Conservation (phyloP, 2,329 filamentous ascomycete species). For the Colletotrichum euphorbiae region DNA sequence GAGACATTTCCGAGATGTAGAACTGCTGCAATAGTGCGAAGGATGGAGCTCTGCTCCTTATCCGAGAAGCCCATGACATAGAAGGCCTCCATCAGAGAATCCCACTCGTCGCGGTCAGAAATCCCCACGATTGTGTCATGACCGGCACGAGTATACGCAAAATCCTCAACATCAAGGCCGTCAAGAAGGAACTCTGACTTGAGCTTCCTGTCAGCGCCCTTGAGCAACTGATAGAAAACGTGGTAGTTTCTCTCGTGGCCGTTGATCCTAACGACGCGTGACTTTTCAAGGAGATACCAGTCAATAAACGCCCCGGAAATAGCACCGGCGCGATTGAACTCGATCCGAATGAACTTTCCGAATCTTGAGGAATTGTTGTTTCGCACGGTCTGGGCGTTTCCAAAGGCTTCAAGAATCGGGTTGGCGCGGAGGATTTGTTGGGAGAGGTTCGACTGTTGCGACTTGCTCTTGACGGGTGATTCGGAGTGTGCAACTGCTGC, state of each 20-base stretch:
- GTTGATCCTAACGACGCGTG: constrained; percentile 92
- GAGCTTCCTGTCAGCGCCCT: constrained; percentile 79
- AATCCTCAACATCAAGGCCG: constrained; percentile 82
- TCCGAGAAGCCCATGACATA: constrained; percentile 92
- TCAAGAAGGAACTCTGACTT: constrained; percentile 82
- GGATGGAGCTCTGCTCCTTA: constrained; percentile 83
- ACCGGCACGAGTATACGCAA: constrained; percentile 90
- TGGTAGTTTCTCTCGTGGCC: constrained; percentile 94
- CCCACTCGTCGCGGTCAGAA: constrained; percentile 92
- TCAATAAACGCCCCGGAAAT: constrained; percentile 98
- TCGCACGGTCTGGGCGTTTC: constrained; percentile 95
- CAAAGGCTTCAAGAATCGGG: constrained; percentile 96
- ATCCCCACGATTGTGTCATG: constrained; percentile 93
- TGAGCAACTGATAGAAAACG: constrained; percentile 94
- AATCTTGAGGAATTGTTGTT: constrained; percentile 99
- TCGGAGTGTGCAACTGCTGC: constrained; percentile 93
- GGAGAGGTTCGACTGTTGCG: constrained; percentile 83
- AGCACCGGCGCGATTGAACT: constrained; percentile 87
- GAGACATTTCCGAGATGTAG: constrained; percentile 93
- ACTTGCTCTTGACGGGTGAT: constrained; percentile 71
- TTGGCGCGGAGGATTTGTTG: constrained; percentile 97
- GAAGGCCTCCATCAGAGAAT: constrained; percentile 89
- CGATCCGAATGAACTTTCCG: constrained; percentile 98
- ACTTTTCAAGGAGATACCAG: constrained; percentile 98
- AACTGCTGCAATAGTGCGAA: constrained; percentile 90